Base-by-base conservation (phyloP, 768 basidiomycete genomes). In the Chalciporus sphaerocephalus region DNA sequence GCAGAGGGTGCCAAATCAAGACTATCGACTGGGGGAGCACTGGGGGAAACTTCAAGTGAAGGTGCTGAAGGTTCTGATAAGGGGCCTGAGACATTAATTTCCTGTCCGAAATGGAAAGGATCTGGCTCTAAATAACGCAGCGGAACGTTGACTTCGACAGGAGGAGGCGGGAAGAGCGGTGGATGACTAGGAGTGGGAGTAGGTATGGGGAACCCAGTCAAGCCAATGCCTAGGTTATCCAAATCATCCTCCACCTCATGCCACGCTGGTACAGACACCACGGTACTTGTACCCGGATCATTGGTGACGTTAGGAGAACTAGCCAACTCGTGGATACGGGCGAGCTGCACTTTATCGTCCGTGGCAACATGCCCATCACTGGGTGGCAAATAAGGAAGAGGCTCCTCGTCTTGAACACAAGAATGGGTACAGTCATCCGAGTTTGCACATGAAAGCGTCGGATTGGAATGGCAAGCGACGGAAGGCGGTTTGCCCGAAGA, bases 311-410 rank as follows among this genome's bases (percentile, higher is more conserved):
- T 22, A n/a, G 82, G 82, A 16, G 72, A 72, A 48, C 79, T 81
- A 27, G 76, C 79, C 23, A 78, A 51, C 27, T 69, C 69, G 1
- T 69, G 74, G 33, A 84, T 67, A 25, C 71, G 73, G 20, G 77
- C 79, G 33, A 85, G 70, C n/a, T 75, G 51, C 0, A 66, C 57
- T 57, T 85, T 85, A 61, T 85, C 83, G 57, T 85, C 83, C 2
- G 74, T 81, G 15, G 83, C 81, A 38, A 85, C 68, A 56, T 85
- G 82, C n/a, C 77, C 81, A 15, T 65, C 65, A 39, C 65, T 65
- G 12, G 63, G 55, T 13, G 63, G 56, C 13, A 53, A 25, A 41
- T 72, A 71, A 16, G 58, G 57, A 23, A 57, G 55, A 4, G 51
- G 55, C 45, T 59, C 56, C n/a, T 55, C 49, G 13, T 46, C 51